phyloP scores from a whole-genome alignment of 345 rosid species.

The Populus nigra region DNA sequence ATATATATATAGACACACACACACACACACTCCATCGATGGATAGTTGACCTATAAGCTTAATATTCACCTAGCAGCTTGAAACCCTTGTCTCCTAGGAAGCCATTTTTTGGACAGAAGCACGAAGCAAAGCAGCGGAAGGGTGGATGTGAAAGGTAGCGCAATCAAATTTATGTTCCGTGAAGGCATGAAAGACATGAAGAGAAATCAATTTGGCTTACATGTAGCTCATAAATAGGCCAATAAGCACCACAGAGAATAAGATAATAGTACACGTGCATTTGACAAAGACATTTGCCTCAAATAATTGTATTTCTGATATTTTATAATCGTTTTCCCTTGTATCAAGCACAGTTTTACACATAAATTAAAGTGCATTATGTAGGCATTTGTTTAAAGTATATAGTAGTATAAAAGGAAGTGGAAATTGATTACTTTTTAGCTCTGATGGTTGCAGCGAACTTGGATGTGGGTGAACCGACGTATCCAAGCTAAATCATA shows the following conservation, averaged over 20 bases:
- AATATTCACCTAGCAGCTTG: background rate
- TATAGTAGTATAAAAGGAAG: background rate
- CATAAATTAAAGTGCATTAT: background rate
- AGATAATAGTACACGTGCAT: constrained; percentile 10
- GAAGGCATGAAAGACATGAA: constrained; percentile 19
- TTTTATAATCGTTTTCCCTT: too few relatives aligned
- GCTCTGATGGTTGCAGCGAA: constrained; percentile 28
- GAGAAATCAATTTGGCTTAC: constrained; percentile 20
- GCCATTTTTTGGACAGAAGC: background rate
- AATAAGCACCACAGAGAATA: constrained; percentile 9
- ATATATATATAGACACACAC: too few relatives aligned
- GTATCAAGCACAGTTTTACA: background rate
- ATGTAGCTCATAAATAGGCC: constrained; percentile 14
- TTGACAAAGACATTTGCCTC: constrained; percentile 8
- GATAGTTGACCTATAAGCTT: background rate
- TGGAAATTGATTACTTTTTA: background rate
- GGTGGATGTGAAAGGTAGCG: constrained; percentile 6
- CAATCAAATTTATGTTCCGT: constrained; percentile 15
- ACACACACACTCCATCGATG: too few relatives aligned
- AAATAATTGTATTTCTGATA: background rate
- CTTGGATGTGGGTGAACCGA: constrained; percentile 29
- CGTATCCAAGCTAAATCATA: constrained; percentile 15
- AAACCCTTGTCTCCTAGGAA: constrained; percentile 17
- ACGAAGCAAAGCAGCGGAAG: background rate
- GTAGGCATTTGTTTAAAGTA: background rate